Evolutionary conservation across 169 alveolate genomes (phyloP), one percentile per base, ranked within the genome.

Genomic region (Blepharisma undulans): DNA sequence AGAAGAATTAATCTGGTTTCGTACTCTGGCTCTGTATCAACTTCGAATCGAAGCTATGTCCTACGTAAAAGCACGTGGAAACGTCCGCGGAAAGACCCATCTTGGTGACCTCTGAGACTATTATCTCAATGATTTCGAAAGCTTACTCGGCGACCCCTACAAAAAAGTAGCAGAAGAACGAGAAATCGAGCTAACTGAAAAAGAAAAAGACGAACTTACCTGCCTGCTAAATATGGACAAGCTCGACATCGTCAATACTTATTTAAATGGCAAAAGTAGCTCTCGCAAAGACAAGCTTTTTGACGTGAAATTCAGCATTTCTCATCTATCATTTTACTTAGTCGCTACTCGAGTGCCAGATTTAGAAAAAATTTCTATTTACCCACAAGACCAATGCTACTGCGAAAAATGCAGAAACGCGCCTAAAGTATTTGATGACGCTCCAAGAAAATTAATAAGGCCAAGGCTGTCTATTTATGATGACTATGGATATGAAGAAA

Each of bases 101-200:
- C 34, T 86, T 4, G 90, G 90, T 14, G 90, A 86, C 36, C 32
- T 86, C 6, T 86, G 90, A 82, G 90, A 86, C 18, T 86, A 86
- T 12, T 86, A 86, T 33, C 32, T 86, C 4, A 86, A 86, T 36
- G 90, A 86, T 33, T 86, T 66, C 36, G 84, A 86, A 86, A 66
- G 84, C 66, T 72, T 86, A 29, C 82, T 86, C 12, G 90, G 90
- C 7, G 89, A 82, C n/a, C 89, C 89, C 10, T 82, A 86, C 29
- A 29, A 86, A 72, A 29, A 22, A 60, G 71, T 86, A 71, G 80
- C 90, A 22, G 59, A 86, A 71, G 84, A 86, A 18, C 59, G 29
- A 1, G 90, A 86, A 86, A 60, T 86, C 25, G 82, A 86, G 72
- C 82, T 66, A 2, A 86, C 90, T 29, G 27, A 19, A 25, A 27